phyloP scores from a whole-genome alignment of 2,329 filamentous ascomycete genomes.

The Ceratocystis huliohia region DNA sequence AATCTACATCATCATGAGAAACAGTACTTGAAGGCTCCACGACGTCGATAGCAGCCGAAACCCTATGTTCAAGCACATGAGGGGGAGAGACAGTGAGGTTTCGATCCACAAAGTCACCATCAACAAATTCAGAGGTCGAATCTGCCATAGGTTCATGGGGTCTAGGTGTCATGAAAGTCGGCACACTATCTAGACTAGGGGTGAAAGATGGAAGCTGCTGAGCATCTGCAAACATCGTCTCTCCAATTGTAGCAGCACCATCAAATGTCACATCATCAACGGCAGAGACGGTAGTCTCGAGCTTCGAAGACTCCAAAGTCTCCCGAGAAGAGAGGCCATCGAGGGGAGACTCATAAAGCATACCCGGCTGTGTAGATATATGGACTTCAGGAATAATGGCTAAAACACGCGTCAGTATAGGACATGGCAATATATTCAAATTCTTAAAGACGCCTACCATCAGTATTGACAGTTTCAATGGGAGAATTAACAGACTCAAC shows the following conservation, averaged over 20 bases:
- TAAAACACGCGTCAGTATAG: neutral
- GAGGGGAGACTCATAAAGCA: neutral
- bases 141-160: neutral
- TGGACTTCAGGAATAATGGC: neutral
- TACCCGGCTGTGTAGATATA: neutral
- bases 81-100: neutral
- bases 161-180: neutral
- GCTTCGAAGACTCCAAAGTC: neutral
- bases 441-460: neutral
- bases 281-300: neutral
- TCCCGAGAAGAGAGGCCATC: neutral
- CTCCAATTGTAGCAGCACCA: neutral
- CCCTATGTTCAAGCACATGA: neutral
- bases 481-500: neutral
- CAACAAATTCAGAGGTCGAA: neutral
- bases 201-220: neutral
- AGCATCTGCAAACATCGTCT: neutral
- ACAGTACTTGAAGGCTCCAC: neutral
- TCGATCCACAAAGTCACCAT: neutral
- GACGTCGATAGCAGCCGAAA: neutral
- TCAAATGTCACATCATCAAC: neutral
- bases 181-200: neutral
- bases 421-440: neutral
- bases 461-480: neutral
- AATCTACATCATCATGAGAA: neutral